Conservation (phyloP, 225 moss, liverwort and hornwort genomes). For the Marchantia paleacea region DNA sequence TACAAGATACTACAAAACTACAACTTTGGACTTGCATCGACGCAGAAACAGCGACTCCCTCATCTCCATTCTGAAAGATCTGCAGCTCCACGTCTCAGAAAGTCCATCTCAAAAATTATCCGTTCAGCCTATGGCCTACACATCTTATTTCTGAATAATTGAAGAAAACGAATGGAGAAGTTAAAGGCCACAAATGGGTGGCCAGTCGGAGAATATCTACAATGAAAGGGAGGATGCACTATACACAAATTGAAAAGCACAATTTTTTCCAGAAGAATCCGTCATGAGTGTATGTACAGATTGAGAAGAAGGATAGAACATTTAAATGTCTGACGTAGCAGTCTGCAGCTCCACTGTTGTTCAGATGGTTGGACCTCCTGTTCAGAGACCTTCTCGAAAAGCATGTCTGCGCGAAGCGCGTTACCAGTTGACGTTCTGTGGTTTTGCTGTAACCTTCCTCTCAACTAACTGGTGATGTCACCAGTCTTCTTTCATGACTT, state of each 20-base stretch:
- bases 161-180: conserved; percentile 13
- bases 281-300: conserved; percentile 31
- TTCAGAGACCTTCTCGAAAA: conserved; percentile 20
- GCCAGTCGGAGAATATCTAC: conserved; percentile 67
- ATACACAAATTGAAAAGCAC: conserved; percentile 39
- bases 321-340: conserved; percentile 8
- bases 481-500: conserved; percentile 98
- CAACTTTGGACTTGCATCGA: not conserved
- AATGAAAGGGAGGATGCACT: conserved; percentile 60
- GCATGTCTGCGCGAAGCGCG: not conserved
- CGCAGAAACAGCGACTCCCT: not conserved
- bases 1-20: not conserved
- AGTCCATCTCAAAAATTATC: conserved; percentile 10
- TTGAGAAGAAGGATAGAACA: conserved; percentile 15
- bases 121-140: conserved; percentile 1
- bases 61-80: not conserved
- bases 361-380: conserved; percentile 22
- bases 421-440: conserved; percentile 31
- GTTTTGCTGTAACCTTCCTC: conserved; percentile 25
- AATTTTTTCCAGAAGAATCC: conserved; percentile 37
- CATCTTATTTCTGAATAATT: not conserved
- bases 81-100: not conserved
- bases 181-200: conserved; percentile 67
- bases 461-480: conserved; percentile 35
- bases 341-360: conserved; percentile 29